A percentile compares a stretch with the other conserved stretches of the same genome.
Evolutionary conservation across 2,329 filamentous ascomycete species (phyloP).

Genomic region (Pseudogymnoascus sp.): DNA sequence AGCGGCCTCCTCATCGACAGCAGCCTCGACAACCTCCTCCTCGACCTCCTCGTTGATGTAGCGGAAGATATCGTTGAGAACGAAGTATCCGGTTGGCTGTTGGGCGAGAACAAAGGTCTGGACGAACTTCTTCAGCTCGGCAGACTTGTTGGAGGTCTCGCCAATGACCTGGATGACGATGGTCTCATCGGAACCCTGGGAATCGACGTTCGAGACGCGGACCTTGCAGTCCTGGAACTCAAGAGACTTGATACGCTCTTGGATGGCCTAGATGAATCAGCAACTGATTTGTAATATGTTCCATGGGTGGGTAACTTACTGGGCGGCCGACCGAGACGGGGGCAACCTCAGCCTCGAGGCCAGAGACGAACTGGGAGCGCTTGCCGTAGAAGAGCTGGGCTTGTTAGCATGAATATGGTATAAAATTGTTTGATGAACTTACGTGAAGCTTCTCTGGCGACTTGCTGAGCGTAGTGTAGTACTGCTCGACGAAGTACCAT

Average conservation of each 20-base stretch:
- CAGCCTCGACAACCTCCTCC: slow-evolving; percentile 50
- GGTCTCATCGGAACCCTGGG: slow-evolving; percentile 82
- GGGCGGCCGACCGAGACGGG: slow-evolving; percentile 79
- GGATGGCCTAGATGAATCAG: slow-evolving; percentile 59
- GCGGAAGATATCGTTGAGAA: slow-evolving; percentile 95
- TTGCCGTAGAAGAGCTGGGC: slow-evolving; percentile 86
- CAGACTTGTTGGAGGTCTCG: slow-evolving; percentile 89
- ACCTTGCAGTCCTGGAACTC: slow-evolving; percentile 98
- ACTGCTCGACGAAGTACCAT: slow-evolving; percentile 99
- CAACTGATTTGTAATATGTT: neutral
- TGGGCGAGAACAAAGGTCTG: slow-evolving; percentile 96
- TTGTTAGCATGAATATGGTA: slow-evolving; percentile 11
- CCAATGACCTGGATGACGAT: slow-evolving; percentile 98
- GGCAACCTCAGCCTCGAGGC: slow-evolving; percentile 81
- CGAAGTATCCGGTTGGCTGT: slow-evolving; percentile 95
- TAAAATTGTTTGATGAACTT: slow-evolving; percentile 26
- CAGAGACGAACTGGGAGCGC: slow-evolving; percentile 88
- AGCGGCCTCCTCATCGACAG: slow-evolving; percentile 23
- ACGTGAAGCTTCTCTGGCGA: slow-evolving; percentile 85
- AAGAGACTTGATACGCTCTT: slow-evolving; percentile 85
- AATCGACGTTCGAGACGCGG: slow-evolving; percentile 94
- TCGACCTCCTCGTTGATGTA: slow-evolving; percentile 83
- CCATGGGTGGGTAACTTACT: slow-evolving; percentile 45
- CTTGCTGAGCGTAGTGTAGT: slow-evolving; percentile 96
- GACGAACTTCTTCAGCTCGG: slow-evolving; percentile 88